phyloP scores from a whole-genome alignment of 2,329 filamentous ascomycete genomes.

The Ceratocystiopsis brevicomis region DNA sequence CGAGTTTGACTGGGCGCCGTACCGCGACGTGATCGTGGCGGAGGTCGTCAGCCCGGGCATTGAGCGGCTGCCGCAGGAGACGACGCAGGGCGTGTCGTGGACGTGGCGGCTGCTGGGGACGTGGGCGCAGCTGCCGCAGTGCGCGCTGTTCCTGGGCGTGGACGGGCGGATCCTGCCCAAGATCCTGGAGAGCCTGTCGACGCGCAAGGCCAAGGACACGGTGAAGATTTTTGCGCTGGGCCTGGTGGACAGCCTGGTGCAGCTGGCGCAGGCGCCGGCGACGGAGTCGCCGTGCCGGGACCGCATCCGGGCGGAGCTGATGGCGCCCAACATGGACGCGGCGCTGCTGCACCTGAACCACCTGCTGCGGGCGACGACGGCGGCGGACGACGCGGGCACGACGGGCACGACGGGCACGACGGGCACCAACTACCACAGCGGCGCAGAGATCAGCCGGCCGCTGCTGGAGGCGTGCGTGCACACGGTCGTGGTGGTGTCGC shows the following conservation, averaged over 20 bases:
- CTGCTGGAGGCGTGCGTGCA: constrained; percentile 64
- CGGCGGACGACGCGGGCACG: not conserved
- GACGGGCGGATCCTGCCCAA: constrained; percentile 48
- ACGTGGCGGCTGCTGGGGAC: constrained; percentile 63
- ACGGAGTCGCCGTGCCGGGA: constrained; percentile 19
- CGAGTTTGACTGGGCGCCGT: constrained; percentile 49
- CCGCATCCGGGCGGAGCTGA: constrained; percentile 31
- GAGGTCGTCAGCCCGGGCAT: constrained; percentile 64
- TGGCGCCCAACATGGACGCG: constrained; percentile 36
- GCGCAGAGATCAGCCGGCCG: constrained; percentile 45
- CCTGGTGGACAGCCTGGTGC: constrained; percentile 52
- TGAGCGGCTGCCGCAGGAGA: constrained; percentile 63
- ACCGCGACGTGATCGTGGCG: constrained; percentile 49
- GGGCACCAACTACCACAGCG: not conserved
- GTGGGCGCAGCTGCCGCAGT: constrained; percentile 52
- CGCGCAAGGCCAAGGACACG: constrained; percentile 46
- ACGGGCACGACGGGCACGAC: no score
- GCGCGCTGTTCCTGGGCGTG: constrained; percentile 45
- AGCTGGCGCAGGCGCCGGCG: constrained; percentile 32
- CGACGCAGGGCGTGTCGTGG: constrained; percentile 72
- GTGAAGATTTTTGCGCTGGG: constrained; percentile 69
- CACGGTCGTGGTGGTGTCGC: constrained; percentile 57
- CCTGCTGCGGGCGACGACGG: constrained; percentile 6
- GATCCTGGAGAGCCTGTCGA: constrained; percentile 51
- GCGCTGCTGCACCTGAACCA: constrained; percentile 24